A percentile compares a stretch with the other conserved stretches of the same genome.
Evolutionary conservation across 192 early-diverging fungal species (phyloP).

Genomic region (Mortierella claussenii): DNA sequence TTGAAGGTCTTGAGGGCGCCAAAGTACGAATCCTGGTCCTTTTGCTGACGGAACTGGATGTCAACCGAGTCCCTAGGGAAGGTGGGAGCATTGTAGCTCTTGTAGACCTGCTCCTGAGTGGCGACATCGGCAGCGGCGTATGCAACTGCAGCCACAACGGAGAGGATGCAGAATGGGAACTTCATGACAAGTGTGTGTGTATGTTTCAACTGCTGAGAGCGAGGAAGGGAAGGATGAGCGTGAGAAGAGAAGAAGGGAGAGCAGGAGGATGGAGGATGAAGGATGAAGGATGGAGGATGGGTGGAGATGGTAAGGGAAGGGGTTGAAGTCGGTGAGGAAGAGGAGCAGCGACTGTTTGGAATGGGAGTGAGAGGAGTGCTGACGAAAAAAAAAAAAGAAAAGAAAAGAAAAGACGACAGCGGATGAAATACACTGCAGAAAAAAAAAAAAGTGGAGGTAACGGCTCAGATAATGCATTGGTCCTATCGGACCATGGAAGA

Average conservation of each 20-base stretch:
- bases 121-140: constrained; percentile 20
- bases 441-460: constrained; percentile 1
- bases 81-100: constrained; percentile 6
- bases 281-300: background rate
- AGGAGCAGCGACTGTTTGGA: background rate
- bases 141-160: constrained; percentile 32
- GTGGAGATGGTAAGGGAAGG: background rate
- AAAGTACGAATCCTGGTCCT: constrained; percentile 30
- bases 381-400: constrained; percentile 17
- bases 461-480: too few relatives aligned
- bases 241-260: background rate
- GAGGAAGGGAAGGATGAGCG: background rate
- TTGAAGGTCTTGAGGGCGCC: constrained; percentile 51
- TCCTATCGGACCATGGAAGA: too few relatives aligned
- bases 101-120: constrained; percentile 13
- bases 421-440: background rate
- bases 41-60: constrained; percentile 46
- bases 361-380: constrained; percentile 5
- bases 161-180: constrained; percentile 40
- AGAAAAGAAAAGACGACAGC: background rate
- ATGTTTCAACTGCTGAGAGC: too few relatives aligned
- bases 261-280: background rate
- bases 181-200: too few relatives aligned
- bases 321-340: constrained; percentile 6
- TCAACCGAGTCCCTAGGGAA: constrained; percentile 19